A percentile compares a stretch with the other conserved stretches of the same genome.
Conservation (phyloP, 352 stramenopile genomes). For the Pythium rishiriense region DNA sequence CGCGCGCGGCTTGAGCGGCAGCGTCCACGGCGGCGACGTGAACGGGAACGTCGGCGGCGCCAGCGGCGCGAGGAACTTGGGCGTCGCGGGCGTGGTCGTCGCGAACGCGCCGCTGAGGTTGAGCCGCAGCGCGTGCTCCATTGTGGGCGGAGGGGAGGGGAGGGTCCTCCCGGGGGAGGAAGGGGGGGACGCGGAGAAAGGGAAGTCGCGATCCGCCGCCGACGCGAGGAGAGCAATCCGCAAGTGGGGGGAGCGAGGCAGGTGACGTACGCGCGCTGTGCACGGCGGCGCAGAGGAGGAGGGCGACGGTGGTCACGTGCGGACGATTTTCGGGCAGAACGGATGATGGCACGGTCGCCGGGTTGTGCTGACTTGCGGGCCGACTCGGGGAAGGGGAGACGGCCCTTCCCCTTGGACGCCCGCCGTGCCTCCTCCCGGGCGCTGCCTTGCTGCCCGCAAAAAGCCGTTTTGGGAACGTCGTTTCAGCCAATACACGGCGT, state of each 20-base stretch:
- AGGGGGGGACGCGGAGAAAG: background rate
- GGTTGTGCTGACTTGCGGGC: background rate
- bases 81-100: constrained; percentile 28
- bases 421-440: too few relatives aligned
- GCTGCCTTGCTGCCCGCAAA: constrained; percentile 3
- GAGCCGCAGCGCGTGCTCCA: constrained; percentile 47
- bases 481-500: constrained; percentile 7
- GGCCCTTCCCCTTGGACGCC: too few relatives aligned
- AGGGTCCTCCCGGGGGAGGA: too few relatives aligned
- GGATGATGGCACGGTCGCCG: background rate
- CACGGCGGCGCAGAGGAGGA: too few relatives aligned
- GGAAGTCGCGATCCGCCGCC: background rate
- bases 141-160: background rate
- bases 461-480: constrained; percentile 15
- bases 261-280: background rate
- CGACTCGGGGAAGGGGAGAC: background rate
- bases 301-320: background rate
- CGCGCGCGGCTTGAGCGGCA: constrained; percentile 43
- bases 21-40: constrained; percentile 56
- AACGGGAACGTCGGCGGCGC: constrained; percentile 71
- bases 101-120: constrained; percentile 48
- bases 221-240: background rate
- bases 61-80: constrained; percentile 69
- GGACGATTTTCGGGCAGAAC: background rate
- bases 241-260: background rate